phyloP scores from a whole-genome alignment of 2,329 filamentous ascomycete genomes.

The Colletotrichum gigasporum region DNA sequence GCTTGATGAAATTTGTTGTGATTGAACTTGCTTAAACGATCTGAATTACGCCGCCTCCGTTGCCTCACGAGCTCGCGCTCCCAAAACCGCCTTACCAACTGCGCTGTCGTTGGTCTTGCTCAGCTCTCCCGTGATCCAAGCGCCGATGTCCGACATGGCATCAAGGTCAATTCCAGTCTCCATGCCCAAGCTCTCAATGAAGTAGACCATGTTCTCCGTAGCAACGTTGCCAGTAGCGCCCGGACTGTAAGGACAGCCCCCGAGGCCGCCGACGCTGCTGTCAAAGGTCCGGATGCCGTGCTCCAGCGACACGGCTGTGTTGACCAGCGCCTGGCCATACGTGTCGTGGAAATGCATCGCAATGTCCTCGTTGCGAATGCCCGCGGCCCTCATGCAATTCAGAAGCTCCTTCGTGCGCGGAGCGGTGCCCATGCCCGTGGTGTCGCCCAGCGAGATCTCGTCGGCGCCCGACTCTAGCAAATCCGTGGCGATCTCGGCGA shows the following conservation, averaged over 20 bases:
- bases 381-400: constrained; percentile 71
- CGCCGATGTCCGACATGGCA: constrained; percentile 72
- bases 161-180: constrained; percentile 78
- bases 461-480: constrained; percentile 89
- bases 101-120: constrained; percentile 71
- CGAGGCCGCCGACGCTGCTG: constrained; percentile 80
- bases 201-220: constrained; percentile 85
- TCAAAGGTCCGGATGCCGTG: constrained; percentile 84
- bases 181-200: constrained; percentile 78
- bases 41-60: constrained; percentile 7
- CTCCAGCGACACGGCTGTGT: constrained; percentile 80
- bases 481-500: constrained; percentile 72
- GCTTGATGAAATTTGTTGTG: background rate
- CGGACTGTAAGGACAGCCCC: constrained; percentile 86
- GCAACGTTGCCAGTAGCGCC: constrained; percentile 89
- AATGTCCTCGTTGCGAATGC: constrained; percentile 74
- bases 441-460: constrained; percentile 90
- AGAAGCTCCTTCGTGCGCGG: constrained; percentile 73
- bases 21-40: background rate
- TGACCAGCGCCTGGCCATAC: constrained; percentile 86
- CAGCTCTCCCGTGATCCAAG: constrained; percentile 75
- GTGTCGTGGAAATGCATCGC: constrained; percentile 92
- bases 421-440: constrained; percentile 89
- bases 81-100: constrained; percentile 72
- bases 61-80: constrained; percentile 48